A percentile compares a stretch with the other conserved stretches of the same genome.
These are phyloP conservation scores for Helotiales sp. DNA, from an alignment of 2,329 filamentous ascomycete genomes.

Conservation along the genomic window DNA sequence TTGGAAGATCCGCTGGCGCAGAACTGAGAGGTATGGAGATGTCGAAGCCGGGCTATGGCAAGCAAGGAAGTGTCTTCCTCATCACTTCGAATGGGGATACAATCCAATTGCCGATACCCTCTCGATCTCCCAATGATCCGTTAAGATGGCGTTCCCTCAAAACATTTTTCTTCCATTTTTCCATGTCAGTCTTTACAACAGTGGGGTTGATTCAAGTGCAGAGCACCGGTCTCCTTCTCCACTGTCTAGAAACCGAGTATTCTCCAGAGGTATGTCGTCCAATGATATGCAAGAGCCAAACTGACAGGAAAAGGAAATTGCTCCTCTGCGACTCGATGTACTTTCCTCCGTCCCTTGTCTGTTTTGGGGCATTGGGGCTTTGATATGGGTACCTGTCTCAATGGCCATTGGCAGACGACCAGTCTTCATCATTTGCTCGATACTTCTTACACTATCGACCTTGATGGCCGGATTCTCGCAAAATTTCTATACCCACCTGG, in stretches of 20 bases:
- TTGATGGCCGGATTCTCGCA: constrained; percentile 39
- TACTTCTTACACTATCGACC: constrained; percentile 40
- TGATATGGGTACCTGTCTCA: constrained; percentile 47
- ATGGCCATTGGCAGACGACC: constrained; percentile 47
- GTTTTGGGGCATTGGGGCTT: constrained; percentile 45
- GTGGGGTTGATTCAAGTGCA: constrained; percentile 37
- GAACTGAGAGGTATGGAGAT: not conserved
- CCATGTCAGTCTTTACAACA: constrained; percentile 31
- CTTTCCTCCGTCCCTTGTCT: constrained; percentile 42
- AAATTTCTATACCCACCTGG: constrained; percentile 40
- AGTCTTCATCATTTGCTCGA: constrained; percentile 42
- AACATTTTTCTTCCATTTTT: constrained; percentile 27
- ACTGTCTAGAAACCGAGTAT: constrained; percentile 34
- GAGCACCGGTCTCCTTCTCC: constrained; percentile 33
- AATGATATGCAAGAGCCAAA: not conserved
- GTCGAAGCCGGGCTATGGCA: not conserved
- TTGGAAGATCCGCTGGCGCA: not conserved
- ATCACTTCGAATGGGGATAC: constrained; percentile 43
- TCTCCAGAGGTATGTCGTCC: constrained; percentile 25
- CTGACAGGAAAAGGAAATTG: constrained; percentile 26
- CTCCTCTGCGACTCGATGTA: constrained; percentile 38
- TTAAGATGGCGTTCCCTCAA: constrained; percentile 39
- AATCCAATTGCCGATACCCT: constrained; percentile 44
- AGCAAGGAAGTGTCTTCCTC: constrained; percentile 39
- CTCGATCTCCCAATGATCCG: constrained; percentile 41